A percentile compares a stretch with the other conserved stretches of the same genome.
Evolutionary conservation across 2,329 filamentous ascomycete genomes (phyloP).

Genomic region (Cordyceps cicadae): DNA sequence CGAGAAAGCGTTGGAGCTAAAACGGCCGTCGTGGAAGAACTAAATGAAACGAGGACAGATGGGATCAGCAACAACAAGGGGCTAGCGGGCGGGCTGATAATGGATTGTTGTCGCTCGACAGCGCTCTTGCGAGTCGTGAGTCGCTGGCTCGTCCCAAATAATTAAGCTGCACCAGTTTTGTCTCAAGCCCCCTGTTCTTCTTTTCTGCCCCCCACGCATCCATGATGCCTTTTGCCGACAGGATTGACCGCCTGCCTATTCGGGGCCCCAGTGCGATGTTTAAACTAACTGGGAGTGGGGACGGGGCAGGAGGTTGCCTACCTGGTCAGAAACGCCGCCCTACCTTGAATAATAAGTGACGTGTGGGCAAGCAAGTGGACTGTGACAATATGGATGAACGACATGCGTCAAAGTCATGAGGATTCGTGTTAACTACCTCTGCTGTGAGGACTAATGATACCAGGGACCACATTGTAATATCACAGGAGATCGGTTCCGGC

Average conservation of each 20-base stretch:
- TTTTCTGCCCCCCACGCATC: not conserved
- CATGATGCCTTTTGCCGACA: not conserved
- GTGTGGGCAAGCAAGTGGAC: not conserved
- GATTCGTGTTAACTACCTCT: no score
- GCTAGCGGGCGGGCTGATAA: not conserved
- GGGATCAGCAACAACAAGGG: not conserved
- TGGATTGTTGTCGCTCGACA: not conserved
- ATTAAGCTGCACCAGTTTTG: slow-evolving; percentile 1
- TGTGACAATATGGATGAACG: not conserved
- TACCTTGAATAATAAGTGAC: not conserved
- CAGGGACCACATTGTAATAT: no score
- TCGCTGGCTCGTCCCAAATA: not conserved
- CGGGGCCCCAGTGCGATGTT: not conserved
- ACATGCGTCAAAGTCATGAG: not conserved
- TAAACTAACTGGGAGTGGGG: not conserved
- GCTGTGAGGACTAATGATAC: no score
- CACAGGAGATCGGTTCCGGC: not conserved
- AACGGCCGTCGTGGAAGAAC: not conserved
- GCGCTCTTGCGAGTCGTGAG: not conserved
- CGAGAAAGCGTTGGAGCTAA: not conserved
- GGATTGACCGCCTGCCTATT: not conserved
- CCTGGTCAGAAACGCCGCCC: not conserved
- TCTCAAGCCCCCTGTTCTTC: not conserved
- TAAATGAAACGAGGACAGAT: not conserved
- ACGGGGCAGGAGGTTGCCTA: not conserved